Evolutionary conservation across 345 rosid species (phyloP).

Genomic region (Brassica carinata): DNA sequence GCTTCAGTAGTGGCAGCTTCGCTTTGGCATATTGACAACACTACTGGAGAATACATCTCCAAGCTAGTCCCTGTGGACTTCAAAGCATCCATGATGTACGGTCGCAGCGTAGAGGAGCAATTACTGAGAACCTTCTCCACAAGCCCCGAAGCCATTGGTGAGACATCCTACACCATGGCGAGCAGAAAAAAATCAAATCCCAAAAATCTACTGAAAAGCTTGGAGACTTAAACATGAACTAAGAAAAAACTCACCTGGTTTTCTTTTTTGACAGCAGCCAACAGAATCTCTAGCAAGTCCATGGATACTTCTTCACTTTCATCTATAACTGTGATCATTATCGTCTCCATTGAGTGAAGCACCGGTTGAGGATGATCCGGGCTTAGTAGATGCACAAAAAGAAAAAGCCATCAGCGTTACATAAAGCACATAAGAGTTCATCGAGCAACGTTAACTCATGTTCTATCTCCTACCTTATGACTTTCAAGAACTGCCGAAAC

Average conservation of each 20-base stretch:
- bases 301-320: conserved; percentile 71
- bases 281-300: conserved; percentile 62
- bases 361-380: conserved; percentile 58
- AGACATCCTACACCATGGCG: conserved; percentile 46
- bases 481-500: conserved; percentile 62
- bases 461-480: conserved; percentile 48
- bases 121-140: conserved; percentile 60
- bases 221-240: background rate
- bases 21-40: conserved; percentile 53
- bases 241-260: conserved; percentile 48
- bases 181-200: conserved; percentile 7
- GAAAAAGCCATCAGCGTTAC: conserved; percentile 22
- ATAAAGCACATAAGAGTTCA: background rate
- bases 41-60: conserved; percentile 61
- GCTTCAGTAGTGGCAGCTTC: conserved; percentile 20
- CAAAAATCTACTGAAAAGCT: conserved; percentile 4
- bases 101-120: conserved; percentile 61
- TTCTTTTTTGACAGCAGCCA: conserved; percentile 62
- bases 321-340: conserved; percentile 65
- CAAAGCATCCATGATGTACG: conserved; percentile 57
- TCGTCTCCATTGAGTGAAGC: conserved; percentile 60
- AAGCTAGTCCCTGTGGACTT: conserved; percentile 46
- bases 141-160: conserved; percentile 49
- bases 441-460: background rate
- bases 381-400: conserved; percentile 40